A percentile compares a stretch with the other conserved stretches of the same genome.
Evolutionary conservation across 345 rosid species (phyloP).

Genomic region (Lenwebbia sp.): DNA sequence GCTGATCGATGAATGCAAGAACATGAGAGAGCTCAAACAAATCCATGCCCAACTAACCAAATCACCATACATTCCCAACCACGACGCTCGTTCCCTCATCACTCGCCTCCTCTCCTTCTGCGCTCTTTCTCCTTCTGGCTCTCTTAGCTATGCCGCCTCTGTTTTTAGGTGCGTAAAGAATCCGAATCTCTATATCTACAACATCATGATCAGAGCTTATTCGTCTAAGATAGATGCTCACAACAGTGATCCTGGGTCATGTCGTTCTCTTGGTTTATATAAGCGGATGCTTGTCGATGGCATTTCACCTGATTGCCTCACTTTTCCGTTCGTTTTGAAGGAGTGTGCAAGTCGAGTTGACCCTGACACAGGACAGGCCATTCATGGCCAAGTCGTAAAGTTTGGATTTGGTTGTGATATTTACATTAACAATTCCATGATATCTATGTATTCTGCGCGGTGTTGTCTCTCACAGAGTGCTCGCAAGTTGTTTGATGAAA

Average conservation of each 20-base stretch:
- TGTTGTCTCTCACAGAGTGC: conserved; percentile 16
- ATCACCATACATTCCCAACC: conserved; percentile 10
- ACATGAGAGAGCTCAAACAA: conserved; percentile 26
- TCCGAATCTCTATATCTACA: conserved; percentile 23
- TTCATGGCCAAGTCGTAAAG: conserved; percentile 36
- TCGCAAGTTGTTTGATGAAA: conserved; percentile 46
- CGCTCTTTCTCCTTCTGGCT: conserved; percentile 30
- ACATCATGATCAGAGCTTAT: conserved; percentile 50
- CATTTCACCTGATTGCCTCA: conserved; percentile 33
- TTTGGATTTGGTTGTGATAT: conserved; percentile 24
- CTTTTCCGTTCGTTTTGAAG: conserved; percentile 55
- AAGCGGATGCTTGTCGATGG: conserved; percentile 31
- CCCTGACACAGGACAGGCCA: conserved; percentile 10
- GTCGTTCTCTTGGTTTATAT: conserved; percentile 15
- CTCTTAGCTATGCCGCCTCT: conserved; percentile 26
- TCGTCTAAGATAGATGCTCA: conserved; percentile 8
- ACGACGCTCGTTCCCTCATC: conserved; percentile 12
- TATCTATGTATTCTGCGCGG: conserved; percentile 17
- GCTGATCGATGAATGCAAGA: conserved; percentile 24
- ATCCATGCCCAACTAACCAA: conserved; percentile 31
- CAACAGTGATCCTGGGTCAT: not conserved
- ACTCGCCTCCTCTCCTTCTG: conserved; percentile 39
- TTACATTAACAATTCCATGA: conserved; percentile 36
- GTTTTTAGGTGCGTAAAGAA: conserved; percentile 16
- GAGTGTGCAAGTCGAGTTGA: conserved; percentile 25